phyloP scores from a whole-genome alignment of 331 rosid genomes.

The Pyracantha coccinea region DNA sequence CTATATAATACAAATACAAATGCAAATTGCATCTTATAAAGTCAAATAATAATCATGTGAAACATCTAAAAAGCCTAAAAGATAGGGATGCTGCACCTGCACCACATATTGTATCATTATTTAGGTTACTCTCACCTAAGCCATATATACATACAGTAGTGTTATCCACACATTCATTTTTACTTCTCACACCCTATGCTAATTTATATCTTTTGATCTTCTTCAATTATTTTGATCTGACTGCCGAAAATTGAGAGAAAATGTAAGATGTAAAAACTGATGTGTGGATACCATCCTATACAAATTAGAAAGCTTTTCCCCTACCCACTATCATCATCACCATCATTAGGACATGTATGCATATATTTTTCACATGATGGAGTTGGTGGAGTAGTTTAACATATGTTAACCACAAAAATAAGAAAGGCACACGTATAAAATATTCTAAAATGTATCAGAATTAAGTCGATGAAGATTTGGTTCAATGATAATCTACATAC shows the following conservation, averaged over 20 bases:
- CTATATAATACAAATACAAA: not conserved
- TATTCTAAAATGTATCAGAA: no score
- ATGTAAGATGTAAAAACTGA: rapidly evolving
- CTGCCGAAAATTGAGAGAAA: no score
- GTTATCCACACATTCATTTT: no score
- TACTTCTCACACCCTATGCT: rapidly evolving
- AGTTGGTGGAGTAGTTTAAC: not conserved
- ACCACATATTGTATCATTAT: not conserved
- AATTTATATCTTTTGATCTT: no score
- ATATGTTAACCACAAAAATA: no score
- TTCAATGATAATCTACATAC: no score
- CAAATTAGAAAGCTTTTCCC: no score
- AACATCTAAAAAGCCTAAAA: not conserved
- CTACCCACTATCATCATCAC: not conserved
- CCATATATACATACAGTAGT: no score
- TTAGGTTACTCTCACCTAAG: not conserved
- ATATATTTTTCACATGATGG: not conserved
- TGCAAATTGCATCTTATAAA: not conserved
- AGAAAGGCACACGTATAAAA: no score
- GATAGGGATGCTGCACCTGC: no score
- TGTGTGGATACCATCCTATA: rapidly evolving
- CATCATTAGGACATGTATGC: not conserved
- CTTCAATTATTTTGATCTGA: no score
- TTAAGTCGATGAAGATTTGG: no score
- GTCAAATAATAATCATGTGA: not conserved